Base-by-base conservation (phyloP, 352 stramenopile genomes). In the Blastocystis sp. region DNA sequence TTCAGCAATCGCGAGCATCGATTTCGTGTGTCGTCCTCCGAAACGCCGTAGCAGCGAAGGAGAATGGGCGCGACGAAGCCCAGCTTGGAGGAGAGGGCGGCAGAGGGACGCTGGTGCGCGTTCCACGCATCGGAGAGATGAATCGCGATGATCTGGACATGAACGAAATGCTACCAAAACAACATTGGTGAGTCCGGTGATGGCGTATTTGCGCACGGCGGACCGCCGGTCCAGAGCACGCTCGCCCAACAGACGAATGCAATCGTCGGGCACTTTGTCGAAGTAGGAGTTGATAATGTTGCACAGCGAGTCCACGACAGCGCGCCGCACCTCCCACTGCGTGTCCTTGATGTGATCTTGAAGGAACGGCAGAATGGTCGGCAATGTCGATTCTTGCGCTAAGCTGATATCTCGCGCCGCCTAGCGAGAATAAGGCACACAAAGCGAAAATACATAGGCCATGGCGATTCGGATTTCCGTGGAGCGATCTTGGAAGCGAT, bases 1-100 rank as follows among this genome's bases (percentile, higher is more conserved):
- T 77, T 77, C 21, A 77, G 2, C 52, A 77, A 60, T 77, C 41
- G 38, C 3, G 1, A 4, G 52, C 66, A 77, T 19, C 66, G 66
- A 77, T 77, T 77, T 7, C 66, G 34, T 40, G 52, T 77, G 11
- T 77, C 66, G 45, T 77, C 66, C 1, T 53, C 34, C 19, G 66
- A 48, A 9, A 53, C 66, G 60, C 2, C 66, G 52, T 56, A 77
- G 45, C 66, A 56, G 3, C 41, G 21, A 17, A 77, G 52, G 17
- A 77, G 34, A 48, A 59, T 43, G n/a, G n/a, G 38, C n/a, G 38
- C 19, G 4, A 77, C 34, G 3, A n/a, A 34, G n/a, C 66, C 52
- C 19, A 77, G 9, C 60, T 77, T 77, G 11, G 21, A 7, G 5
- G 43, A 21, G 3, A 77, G 7, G 3, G 4, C 2, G 4, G 14